Conservation (phyloP, 257 asterid species). For the Eucommia ulmoides region DNA sequence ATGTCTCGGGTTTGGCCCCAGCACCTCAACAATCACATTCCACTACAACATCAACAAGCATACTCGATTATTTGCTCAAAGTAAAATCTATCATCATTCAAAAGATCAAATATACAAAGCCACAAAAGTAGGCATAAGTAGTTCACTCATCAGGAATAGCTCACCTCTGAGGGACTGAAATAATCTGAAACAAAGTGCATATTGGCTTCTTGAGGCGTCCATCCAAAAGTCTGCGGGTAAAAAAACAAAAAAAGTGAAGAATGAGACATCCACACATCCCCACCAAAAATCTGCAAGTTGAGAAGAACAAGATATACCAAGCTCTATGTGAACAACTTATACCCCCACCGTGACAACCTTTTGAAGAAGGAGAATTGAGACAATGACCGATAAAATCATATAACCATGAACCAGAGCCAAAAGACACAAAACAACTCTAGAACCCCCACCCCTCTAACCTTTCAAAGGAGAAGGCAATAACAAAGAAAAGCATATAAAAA, state of each 20-base stretch:
- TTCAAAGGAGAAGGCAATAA: not conserved
- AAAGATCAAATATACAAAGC: not conserved
- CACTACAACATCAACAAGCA: constrained; percentile 44
- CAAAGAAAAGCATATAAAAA: not conserved
- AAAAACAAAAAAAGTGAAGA: too few species aligned
- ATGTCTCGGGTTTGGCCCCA: constrained; percentile 85
- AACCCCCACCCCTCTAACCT: too few species aligned
- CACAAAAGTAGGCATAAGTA: constrained; percentile 5
- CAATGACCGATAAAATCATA: too few species aligned
- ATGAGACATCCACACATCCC: constrained; percentile 28
- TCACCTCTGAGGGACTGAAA: constrained; percentile 79
- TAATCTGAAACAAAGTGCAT: constrained; percentile 76
- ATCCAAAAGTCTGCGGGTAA: constrained; percentile 75
- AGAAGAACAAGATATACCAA: not conserved
- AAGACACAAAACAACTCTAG: too few species aligned
- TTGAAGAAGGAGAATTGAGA: too few species aligned
- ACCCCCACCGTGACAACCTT: too few species aligned
- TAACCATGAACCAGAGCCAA: too few species aligned
- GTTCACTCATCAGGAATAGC: not conserved
- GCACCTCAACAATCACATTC: constrained; percentile 58
- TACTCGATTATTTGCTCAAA: constrained; percentile 12
- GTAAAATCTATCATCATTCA: constrained; percentile 3
- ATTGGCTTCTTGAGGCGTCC: constrained; percentile 88
- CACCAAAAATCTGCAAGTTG: constrained; percentile 34
- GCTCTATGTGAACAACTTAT: too few species aligned